These are phyloP conservation scores for Breviolum minutum DNA, from an alignment of 73 alveolate species.

Conservation along the genomic window DNA sequence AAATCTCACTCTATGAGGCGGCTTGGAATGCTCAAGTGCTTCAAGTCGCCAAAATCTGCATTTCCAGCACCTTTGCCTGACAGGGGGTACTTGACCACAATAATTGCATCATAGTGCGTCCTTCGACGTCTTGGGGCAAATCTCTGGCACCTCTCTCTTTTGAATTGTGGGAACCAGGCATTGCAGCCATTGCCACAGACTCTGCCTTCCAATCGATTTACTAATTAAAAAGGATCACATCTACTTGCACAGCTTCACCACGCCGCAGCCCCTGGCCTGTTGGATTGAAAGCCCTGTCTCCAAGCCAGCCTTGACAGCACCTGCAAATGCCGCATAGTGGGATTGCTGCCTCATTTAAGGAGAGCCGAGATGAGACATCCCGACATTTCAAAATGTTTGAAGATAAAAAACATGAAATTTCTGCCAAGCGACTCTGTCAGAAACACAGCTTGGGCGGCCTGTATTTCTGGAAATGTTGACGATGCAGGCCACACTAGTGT, in stretches of 20 bases:
- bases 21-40: not conserved
- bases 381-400: not conserved
- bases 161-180: not conserved
- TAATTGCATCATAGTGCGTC: not conserved
- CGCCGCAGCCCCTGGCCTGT: not conserved
- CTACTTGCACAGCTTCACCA: not conserved
- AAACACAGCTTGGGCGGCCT: conserved; percentile 36
- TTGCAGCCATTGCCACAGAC: not conserved
- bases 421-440: conserved; percentile 20
- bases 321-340: conserved; percentile 29
- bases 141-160: not conserved
- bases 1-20: not conserved
- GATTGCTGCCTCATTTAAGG: conserved; percentile 23
- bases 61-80: not conserved
- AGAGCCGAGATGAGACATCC: not conserved
- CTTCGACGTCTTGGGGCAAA: not conserved
- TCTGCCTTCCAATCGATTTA: not conserved
- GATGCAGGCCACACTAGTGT: not conserved
- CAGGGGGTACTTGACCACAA: not conserved
- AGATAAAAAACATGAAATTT: not conserved
- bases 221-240: not conserved
- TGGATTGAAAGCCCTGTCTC: conserved; percentile 23
- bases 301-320: conserved; percentile 36
- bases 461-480: not conserved
- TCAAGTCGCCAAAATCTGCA: not conserved